Evolutionary conservation across 2,329 filamentous ascomycete species (phyloP).

Genomic region (Pleoardoris graminearum): DNA sequence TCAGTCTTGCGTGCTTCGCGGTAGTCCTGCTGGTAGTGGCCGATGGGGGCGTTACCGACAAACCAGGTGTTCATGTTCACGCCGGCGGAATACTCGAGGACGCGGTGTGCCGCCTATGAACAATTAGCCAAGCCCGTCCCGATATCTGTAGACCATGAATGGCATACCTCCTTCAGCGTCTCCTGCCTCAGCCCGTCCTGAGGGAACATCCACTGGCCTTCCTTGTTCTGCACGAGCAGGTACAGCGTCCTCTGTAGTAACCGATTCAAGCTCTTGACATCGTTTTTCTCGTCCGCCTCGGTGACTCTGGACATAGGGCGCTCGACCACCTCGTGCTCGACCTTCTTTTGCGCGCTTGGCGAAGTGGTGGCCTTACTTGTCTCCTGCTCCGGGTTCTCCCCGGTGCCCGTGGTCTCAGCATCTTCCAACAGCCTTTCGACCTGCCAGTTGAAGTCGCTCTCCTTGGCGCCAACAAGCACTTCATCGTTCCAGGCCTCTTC

Average conservation of each 20-base stretch:
- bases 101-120: constrained; percentile 75
- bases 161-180: constrained; percentile 80
- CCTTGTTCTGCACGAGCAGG: constrained; percentile 74
- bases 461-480: constrained; percentile 71
- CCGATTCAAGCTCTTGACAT: constrained; percentile 77
- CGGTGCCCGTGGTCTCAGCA: constrained; percentile 61
- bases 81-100: constrained; percentile 76
- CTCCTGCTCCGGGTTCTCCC: constrained; percentile 44
- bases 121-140: constrained; percentile 16
- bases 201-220: constrained; percentile 81
- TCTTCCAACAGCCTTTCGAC: constrained; percentile 73
- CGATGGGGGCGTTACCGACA: constrained; percentile 86
- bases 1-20: constrained; percentile 34
- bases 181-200: constrained; percentile 71
- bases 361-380: constrained; percentile 35
- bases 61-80: constrained; percentile 99
- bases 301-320: constrained; percentile 71
- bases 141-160: not conserved
- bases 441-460: constrained; percentile 66
- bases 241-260: constrained; percentile 82
- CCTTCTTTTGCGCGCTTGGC: constrained; percentile 23
- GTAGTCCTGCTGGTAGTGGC: constrained; percentile 69
- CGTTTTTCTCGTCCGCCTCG: constrained; percentile 75
- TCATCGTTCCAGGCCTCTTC: constrained; percentile 90
- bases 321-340: constrained; percentile 68